phyloP scores from a whole-genome alignment of 441 rosid species.

The Hypseocharis bilobata region DNA sequence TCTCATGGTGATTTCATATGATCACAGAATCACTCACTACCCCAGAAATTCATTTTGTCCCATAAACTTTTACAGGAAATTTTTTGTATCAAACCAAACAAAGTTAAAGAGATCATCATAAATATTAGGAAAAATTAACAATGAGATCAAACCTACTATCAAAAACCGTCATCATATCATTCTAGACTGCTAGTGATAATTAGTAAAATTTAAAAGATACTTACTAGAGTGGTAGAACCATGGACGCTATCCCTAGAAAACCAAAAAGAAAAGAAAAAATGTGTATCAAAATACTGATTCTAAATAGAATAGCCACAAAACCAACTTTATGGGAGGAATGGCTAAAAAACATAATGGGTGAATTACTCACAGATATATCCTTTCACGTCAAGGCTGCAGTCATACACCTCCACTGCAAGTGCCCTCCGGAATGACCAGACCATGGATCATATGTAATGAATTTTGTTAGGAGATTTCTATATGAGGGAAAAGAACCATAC shows the following conservation, averaged over 20 bases:
- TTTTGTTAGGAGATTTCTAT: constrained; percentile 29
- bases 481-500: background rate
- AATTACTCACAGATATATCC: constrained; percentile 34
- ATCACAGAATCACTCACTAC: too few relatives aligned
- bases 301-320: background rate
- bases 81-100: too few relatives aligned
- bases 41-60: too few relatives aligned
- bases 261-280: constrained; percentile 8
- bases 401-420: constrained; percentile 41
- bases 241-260: constrained; percentile 34
- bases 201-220: constrained; percentile 21
- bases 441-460: constrained; percentile 57
- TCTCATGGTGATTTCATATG: too few relatives aligned
- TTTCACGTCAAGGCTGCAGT: constrained; percentile 28
- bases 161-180: too few relatives aligned
- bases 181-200: background rate
- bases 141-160: background rate
- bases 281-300: constrained; percentile 14
- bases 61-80: too few relatives aligned
- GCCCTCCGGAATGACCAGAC: constrained; percentile 51
- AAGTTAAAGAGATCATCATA: too few relatives aligned
- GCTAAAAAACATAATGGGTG: constrained; percentile 8
- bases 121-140: too few relatives aligned
- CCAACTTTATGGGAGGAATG: background rate
- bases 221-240: constrained; percentile 40